phyloP scores from a whole-genome alignment of 2,329 filamentous ascomycete genomes.

The Aureobasidium sp. region DNA sequence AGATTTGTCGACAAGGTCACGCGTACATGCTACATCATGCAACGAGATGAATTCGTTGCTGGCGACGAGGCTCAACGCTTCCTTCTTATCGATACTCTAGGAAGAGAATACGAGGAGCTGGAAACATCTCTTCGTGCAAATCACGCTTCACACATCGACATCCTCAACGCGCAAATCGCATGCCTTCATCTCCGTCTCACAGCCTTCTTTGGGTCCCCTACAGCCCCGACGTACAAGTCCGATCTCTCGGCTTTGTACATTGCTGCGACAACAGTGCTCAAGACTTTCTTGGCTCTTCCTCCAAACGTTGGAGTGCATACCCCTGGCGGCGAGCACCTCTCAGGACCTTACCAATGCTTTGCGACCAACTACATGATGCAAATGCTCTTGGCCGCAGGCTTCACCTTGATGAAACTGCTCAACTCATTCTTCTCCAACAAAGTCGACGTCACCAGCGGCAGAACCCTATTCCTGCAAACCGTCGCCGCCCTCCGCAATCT shows the following conservation, averaged over 20 bases:
- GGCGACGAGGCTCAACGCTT: conserved; percentile 31
- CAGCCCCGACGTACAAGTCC: conserved; percentile 62
- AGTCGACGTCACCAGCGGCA: conserved; percentile 62
- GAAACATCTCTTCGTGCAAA: conserved; percentile 29
- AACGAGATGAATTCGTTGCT: conserved; percentile 59
- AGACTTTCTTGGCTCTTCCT: conserved; percentile 58
- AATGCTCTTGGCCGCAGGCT: conserved; percentile 76
- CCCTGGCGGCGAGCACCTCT: conserved; percentile 6
- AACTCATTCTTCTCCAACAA: conserved; percentile 68
- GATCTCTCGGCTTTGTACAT: conserved; percentile 71
- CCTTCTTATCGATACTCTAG: conserved; percentile 32
- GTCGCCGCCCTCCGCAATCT: conserved; percentile 64
- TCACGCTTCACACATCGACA: conserved; percentile 31
- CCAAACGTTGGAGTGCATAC: conserved; percentile 32
- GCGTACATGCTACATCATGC: conserved; percentile 72
- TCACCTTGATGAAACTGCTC: conserved; percentile 68
- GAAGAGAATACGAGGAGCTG: conserved; percentile 31
- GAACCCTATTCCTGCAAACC: conserved; percentile 63
- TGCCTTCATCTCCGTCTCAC: conserved; percentile 69
- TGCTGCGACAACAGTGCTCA: conserved; percentile 62
- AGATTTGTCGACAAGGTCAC: conserved; percentile 71
- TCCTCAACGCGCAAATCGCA: conserved; percentile 64
- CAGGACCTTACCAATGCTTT: conserved; percentile 40
- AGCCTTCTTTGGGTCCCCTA: conserved; percentile 73
- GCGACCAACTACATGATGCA: conserved; percentile 74